Base-by-base conservation (phyloP, 805 yeast species). In the Lipomyces starkeyi region DNA sequence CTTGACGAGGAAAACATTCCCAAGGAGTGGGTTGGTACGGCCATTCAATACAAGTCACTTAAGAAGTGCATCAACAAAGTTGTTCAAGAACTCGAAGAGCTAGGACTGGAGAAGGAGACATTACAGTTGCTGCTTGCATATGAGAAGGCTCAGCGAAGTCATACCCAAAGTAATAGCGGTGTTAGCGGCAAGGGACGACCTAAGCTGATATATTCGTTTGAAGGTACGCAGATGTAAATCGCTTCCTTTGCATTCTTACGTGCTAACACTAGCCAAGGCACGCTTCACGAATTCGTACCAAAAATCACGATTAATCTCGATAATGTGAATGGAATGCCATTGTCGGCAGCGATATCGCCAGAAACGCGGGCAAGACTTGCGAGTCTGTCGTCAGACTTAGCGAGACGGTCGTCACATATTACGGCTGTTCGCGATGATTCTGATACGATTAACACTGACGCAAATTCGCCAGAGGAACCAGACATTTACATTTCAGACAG, bases 41-140 rank as follows among this genome's bases (percentile, higher is more conserved):
- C 93, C 14, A 89, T 90, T 58, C 91, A 89, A 71, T 90, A 90
- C 76, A 90, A 90, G 76, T 83, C 86, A 2, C 76, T 90, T 66
- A 90, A 90, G 75, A 90, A 90, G 75, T 83, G 87, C 66, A 88
- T 90, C 67, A 84, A 85, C 67, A 82, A 81, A 67, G 90, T 90
- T 17, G 93, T 89, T 17, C 78, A 81, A 40, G 94, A 90, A 77
- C 82, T 90, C 56, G 82, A 83, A 57, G 76, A 77, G n/a, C 75
- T 87, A 43, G 93, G 93, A 0, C 77, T 89, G 29, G 82, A 84
- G 54, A 83, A 81, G 66, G 83, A 86, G 34, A 82, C 76, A 3
- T 68, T 78, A 47, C 69, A 69, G 37, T 34, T 63, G 55, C 70
- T 76, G n/a, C 62, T 74, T n/a, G 76, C 73, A n/a, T 74, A 73